A percentile compares a stretch with the other conserved stretches of the same genome.
Conservation (phyloP, 345 rosid species). For the Populus ilicifolia region DNA sequence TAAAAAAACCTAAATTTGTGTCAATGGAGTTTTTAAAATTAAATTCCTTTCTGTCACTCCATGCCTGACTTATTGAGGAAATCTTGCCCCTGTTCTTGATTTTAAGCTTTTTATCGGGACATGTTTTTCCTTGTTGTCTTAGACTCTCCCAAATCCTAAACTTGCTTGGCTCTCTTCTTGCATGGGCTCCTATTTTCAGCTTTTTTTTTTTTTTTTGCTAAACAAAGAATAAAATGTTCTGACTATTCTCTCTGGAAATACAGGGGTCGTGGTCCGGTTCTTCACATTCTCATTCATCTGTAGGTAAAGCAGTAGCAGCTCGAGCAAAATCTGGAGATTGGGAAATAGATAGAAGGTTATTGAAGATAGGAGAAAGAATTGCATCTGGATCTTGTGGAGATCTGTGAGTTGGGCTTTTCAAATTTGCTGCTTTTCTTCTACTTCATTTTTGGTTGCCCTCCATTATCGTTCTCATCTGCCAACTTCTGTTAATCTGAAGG, state of each 20-base stretch:
- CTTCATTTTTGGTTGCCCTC: background rate
- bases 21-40: background rate
- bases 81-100: background rate
- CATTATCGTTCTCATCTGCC: constrained; percentile 11
- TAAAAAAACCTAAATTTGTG: background rate
- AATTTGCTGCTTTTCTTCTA: constrained; percentile 11
- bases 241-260: constrained; percentile 7
- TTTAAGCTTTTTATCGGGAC: background rate
- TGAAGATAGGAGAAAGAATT: constrained; percentile 59
- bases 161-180: background rate
- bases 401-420: constrained; percentile 41
- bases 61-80: background rate
- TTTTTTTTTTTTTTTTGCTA: background rate
- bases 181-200: background rate
- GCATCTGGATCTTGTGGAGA: constrained; percentile 72
- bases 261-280: constrained; percentile 68
- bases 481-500: constrained; percentile 31
- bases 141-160: constrained; percentile 7
- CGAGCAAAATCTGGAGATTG: constrained; percentile 33
- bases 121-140: constrained; percentile 2
- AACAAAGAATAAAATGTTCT: constrained; percentile 6
- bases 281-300: constrained; percentile 34
- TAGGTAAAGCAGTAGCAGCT: constrained; percentile 27
- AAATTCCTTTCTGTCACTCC: background rate
- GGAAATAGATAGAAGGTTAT: constrained; percentile 56